These are phyloP conservation scores for Ramaria rubella DNA, from an alignment of 768 basidiomycete genomes.

Conservation along the genomic window DNA sequence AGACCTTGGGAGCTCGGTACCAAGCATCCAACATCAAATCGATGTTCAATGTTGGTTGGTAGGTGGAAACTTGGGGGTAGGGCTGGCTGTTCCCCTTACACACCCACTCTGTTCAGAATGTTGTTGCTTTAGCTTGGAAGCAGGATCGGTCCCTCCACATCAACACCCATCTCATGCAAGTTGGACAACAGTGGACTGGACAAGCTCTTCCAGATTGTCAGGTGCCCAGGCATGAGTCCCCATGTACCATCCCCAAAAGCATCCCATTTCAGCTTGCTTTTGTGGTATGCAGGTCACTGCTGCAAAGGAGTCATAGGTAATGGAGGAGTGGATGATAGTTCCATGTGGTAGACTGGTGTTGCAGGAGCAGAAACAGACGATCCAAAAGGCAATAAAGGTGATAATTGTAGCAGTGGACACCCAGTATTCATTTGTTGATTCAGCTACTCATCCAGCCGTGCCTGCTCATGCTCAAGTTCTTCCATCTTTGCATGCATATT, in stretches of 20 bases:
- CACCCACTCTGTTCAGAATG: not conserved
- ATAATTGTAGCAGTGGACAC: not conserved
- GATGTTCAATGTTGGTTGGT: too few species aligned
- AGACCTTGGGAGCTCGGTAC: too few species aligned
- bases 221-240: conserved; percentile 5
- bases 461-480: not conserved
- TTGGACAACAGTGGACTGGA: conserved; percentile 11
- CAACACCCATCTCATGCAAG: conserved; percentile 9
- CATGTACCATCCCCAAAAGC: conserved; percentile 1
- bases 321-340: not conserved
- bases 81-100: too few species aligned
- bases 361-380: not conserved
- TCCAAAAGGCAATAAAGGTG: not conserved
- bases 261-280: not conserved
- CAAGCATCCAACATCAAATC: too few species aligned
- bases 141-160: not conserved
- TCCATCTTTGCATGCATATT: conserved; percentile 5
- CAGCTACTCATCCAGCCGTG: too few species aligned
- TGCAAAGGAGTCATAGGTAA: not conserved
- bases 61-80: too few species aligned
- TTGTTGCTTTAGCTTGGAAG: not conserved
- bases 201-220: conserved; percentile 5
- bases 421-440: not conserved
- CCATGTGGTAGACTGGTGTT: not conserved
- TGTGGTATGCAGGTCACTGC: not conserved